Evolutionary conservation across 441 rosid species (phyloP), one percentile per base, ranked within the genome.

Genomic region (Arabidopsis lyrata): DNA sequence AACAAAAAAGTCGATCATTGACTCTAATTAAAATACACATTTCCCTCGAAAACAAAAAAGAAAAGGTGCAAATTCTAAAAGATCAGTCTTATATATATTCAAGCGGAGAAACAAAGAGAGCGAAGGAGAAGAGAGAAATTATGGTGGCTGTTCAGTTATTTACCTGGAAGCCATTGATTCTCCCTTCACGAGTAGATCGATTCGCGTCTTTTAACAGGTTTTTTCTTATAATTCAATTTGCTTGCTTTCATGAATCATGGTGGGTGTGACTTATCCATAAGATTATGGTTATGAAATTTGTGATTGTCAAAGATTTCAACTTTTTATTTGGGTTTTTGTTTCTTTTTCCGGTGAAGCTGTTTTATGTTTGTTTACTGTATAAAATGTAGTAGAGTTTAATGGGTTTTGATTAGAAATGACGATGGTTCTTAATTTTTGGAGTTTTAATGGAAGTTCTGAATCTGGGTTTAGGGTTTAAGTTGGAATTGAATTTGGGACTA

Each of bases 111-210:
- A 35, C 52, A 18, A 47, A 15, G 60, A 44, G 69, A 62, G 44
- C 36, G 14, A 16, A 49, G 29, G 54, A 22, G 29, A 50, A 12
- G 77, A 71, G 32, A 29, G 1, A 11, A 14, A 58, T 1, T 2
- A 49, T 88, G 95, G 56, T 80, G 78, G 72, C 74, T 35, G 27
- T 72, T 76, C 95, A 81, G 75, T 62, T 83, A 22, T 84, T 78
- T 66, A 58, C 75, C 80, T 79, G 78, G 67, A 86, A 61, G 24
- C 85, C 90, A 44, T 87, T 83, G 85, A 62, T 82, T 60, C 70
- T 77, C 5, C 78, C 90, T 15, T 57, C 80, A 2, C 29, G 24
- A 27, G 74, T 63, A 2, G 52, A 58, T 74, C 84, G 20, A 36
- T 12, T 29, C 54, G 12, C 81, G 14, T 75, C 83, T 49, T 52